phyloP scores from a whole-genome alignment of 139 green algal species.

The Tetradesmus lagerheimii region DNA sequence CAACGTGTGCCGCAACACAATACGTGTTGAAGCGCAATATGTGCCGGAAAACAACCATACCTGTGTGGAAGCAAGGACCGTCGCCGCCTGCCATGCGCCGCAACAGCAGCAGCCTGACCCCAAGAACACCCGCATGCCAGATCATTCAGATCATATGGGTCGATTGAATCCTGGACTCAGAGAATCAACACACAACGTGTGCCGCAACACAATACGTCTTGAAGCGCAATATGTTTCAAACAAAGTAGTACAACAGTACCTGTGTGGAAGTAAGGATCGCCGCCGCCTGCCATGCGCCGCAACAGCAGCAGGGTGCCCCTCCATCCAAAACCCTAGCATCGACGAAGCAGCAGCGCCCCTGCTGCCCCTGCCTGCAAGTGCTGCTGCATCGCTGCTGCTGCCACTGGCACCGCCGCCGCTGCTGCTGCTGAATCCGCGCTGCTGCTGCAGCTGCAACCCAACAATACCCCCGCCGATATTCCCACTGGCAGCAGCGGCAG shows the following conservation, averaged over 20 bases:
- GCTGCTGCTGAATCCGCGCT: conserved; percentile 6
- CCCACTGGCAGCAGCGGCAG: conserved; percentile 7
- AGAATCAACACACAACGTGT: too few species aligned
- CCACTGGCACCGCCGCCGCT: not conserved
- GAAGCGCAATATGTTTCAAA: too few species aligned
- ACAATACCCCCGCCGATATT: not conserved
- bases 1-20: not conserved
- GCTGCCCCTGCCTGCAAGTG: not conserved
- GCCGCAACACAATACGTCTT: not conserved
- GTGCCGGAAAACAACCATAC: too few species aligned
- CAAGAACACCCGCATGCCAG: too few species aligned
- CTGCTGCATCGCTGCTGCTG: not conserved
- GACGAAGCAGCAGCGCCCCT: not conserved
- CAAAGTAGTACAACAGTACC: too few species aligned
- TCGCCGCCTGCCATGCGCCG: too few species aligned
- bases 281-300: not conserved
- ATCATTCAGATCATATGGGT: too few species aligned
- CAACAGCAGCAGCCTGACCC: too few species aligned
- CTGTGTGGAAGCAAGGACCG: not conserved
- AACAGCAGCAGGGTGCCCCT: conserved; percentile 20
- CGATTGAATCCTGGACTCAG: too few species aligned
- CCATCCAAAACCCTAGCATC: not conserved
- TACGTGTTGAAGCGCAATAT: not conserved
- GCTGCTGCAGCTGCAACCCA: conserved; percentile 16
- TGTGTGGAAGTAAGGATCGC: not conserved